Evolutionary conservation across 116 monocot species (phyloP).

Genomic region (Zostera marina): DNA sequence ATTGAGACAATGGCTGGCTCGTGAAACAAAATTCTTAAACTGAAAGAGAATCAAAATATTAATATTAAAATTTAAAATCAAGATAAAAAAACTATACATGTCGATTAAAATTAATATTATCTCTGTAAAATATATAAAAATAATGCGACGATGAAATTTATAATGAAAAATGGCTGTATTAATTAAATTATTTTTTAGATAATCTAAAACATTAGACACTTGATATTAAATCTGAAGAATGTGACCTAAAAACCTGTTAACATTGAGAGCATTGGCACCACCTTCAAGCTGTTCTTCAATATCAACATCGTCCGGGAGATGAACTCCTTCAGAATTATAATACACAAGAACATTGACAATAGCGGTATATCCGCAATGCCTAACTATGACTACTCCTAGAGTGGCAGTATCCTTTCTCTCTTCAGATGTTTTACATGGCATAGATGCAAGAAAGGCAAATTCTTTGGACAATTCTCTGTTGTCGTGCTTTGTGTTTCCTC

Average conservation of each 20-base stretch:
- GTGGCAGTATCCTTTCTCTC: constrained; percentile 96
- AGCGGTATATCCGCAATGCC: constrained; percentile 79
- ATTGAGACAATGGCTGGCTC: constrained; percentile 24
- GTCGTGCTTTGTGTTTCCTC: constrained; percentile 56
- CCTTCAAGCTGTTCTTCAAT: constrained; percentile 82
- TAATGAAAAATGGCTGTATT: too few species aligned
- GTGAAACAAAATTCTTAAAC: constrained; percentile 70
- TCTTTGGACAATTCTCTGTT: constrained; percentile 56
- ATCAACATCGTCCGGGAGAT: constrained; percentile 30
- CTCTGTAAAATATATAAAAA: too few species aligned
- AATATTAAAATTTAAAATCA: not conserved
- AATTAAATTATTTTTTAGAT: too few species aligned
- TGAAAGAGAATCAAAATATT: constrained; percentile 16
- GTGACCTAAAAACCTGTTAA: constrained; percentile 42
- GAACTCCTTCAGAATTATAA: constrained; percentile 10
- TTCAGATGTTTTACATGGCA: constrained; percentile 90
- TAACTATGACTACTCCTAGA: constrained; percentile 65
- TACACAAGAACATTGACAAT: constrained; percentile 53
- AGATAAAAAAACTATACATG: too few species aligned
- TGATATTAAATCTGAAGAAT: too few species aligned
- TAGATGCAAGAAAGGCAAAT: constrained; percentile 58
- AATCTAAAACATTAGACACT: too few species aligned
- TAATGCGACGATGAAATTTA: too few species aligned
- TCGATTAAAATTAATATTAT: too few species aligned
- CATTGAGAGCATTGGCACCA: constrained; percentile 78